phyloP scores from a whole-genome alignment of 2,329 filamentous ascomycete genomes.

The Fusarium sp. region DNA sequence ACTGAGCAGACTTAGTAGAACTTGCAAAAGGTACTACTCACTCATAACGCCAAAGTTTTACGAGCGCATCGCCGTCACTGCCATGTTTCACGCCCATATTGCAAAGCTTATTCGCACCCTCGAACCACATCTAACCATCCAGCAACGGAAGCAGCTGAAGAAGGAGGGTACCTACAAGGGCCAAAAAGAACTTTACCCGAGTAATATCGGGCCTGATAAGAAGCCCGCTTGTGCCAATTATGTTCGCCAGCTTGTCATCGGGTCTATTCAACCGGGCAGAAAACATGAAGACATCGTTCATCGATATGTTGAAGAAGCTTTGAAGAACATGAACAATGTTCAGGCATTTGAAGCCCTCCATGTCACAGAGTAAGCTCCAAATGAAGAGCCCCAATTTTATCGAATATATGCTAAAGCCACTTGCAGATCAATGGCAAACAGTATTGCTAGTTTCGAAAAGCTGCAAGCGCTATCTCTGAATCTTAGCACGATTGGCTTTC shows the following conservation, averaged over 20 bases:
- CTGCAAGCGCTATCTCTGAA: conserved; percentile 24
- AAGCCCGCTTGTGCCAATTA: conserved; percentile 17
- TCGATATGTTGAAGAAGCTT: conserved; percentile 32
- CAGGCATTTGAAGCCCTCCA: conserved; percentile 9
- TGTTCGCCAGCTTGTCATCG: conserved; percentile 28
- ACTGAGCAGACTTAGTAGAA: conserved; percentile 18
- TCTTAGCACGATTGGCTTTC: background rate
- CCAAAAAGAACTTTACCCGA: conserved; percentile 22
- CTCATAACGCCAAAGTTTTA: conserved; percentile 28
- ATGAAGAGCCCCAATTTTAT: too few relatives aligned
- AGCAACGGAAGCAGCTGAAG: conserved; percentile 33
- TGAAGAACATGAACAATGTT: conserved; percentile 32
- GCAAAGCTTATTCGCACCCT: conserved; percentile 32
- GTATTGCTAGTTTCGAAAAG: conserved; percentile 17
- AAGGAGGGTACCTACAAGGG: conserved; percentile 30
- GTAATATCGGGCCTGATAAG: background rate
- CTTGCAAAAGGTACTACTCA: conserved; percentile 30
- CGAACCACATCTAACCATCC: conserved; percentile 28
- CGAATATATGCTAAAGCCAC: background rate
- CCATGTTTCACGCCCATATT: conserved; percentile 29
- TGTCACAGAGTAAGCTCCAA: conserved; percentile 25
- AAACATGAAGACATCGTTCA: conserved; percentile 31
- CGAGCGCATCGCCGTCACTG: conserved; percentile 15
- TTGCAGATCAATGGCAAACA: conserved; percentile 15
- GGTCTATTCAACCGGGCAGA: background rate